A percentile compares a stretch with the other conserved stretches of the same genome.
Conservation (phyloP, 2,329 filamentous ascomycete species). For the Alternaria incomplexa region DNA sequence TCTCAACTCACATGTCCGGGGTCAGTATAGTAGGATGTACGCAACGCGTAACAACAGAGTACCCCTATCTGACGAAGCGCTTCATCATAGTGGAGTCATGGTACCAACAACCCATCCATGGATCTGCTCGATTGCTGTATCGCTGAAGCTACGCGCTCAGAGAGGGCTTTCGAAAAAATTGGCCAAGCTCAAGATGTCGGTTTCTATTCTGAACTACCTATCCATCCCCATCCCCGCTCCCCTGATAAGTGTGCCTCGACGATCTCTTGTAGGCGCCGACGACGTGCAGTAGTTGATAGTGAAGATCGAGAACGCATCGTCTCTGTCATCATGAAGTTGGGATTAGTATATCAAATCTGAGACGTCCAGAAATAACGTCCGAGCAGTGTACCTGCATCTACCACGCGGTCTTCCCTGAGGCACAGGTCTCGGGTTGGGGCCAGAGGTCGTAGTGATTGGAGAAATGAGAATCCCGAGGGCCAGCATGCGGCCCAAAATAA, state of each 20-base stretch:
- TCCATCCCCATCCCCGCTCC: not conserved
- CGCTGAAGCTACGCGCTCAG: not conserved
- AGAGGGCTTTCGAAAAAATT: not conserved
- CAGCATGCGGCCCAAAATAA: conserved; percentile 5
- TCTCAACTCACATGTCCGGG: not conserved
- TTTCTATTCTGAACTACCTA: not conserved
- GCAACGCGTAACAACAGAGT: not conserved
- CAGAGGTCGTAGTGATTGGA: not conserved
- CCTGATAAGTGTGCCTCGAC: not conserved
- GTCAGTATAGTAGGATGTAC: not conserved
- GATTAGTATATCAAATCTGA: not conserved
- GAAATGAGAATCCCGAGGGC: not conserved
- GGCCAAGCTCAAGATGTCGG: not conserved
- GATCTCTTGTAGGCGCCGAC: not conserved
- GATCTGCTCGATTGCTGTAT: not conserved
- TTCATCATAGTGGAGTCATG: not conserved
- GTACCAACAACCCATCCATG: not conserved
- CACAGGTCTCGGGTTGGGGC: conserved; percentile 3
- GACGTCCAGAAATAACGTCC: conserved; percentile 4
- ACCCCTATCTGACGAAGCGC: not conserved
- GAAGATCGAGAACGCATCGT: not conserved
- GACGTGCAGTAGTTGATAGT: not conserved
- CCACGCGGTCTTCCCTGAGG: conserved; percentile 1
- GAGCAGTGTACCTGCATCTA: conserved; percentile 1
- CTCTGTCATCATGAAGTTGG: not conserved